Percentiles rank a stretch among this genome's conserved stretches.
phyloP scores from a whole-genome alignment of 352 stramenopile genomes.

The Globisporangium uncinulatum region DNA sequence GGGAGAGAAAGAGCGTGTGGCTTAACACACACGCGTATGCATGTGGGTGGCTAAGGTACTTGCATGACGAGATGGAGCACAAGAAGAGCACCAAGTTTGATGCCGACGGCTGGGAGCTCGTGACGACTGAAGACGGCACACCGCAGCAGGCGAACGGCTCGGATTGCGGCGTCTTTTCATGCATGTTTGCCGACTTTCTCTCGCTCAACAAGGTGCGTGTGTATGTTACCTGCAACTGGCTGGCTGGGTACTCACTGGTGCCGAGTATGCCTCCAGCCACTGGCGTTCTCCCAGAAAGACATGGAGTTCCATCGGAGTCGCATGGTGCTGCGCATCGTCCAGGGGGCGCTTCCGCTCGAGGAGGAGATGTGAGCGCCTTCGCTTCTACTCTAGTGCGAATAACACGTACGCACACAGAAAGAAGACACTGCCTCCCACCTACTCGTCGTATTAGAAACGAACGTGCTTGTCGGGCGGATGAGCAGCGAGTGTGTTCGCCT shows the following conservation, averaged over 20 bases:
- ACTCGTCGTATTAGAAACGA: background rate
- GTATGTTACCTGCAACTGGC: background rate
- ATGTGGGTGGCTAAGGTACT: too few relatives aligned
- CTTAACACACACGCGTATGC: too few relatives aligned
- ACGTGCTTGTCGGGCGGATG: too few relatives aligned
- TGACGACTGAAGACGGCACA: conserved; percentile 48
- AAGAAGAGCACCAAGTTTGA: conserved; percentile 78
- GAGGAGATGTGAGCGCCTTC: conserved; percentile 43
- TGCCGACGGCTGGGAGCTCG: conserved; percentile 54
- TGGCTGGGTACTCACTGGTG: background rate
- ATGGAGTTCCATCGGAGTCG: conserved; percentile 82
- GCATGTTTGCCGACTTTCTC: conserved; percentile 82
- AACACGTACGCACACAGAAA: background rate
- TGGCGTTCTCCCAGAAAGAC: conserved; percentile 73
- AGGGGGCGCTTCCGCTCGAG: conserved; percentile 55
- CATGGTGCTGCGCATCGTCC: conserved; percentile 70
- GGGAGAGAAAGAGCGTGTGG: too few relatives aligned
- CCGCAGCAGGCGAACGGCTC: conserved; percentile 79
- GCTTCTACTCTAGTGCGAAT: background rate
- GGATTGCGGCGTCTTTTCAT: conserved; percentile 84
- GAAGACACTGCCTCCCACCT: too few relatives aligned
- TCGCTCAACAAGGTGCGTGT: conserved; percentile 49
- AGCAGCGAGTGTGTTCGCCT: too few relatives aligned
- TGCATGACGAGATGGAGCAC: conserved; percentile 79
- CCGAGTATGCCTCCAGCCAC: conserved; percentile 22